Evolutionary conservation across 2,329 filamentous ascomycete genomes (phyloP), one percentile per base, ranked within the genome.

Genomic region (Alternaria alternata): DNA sequence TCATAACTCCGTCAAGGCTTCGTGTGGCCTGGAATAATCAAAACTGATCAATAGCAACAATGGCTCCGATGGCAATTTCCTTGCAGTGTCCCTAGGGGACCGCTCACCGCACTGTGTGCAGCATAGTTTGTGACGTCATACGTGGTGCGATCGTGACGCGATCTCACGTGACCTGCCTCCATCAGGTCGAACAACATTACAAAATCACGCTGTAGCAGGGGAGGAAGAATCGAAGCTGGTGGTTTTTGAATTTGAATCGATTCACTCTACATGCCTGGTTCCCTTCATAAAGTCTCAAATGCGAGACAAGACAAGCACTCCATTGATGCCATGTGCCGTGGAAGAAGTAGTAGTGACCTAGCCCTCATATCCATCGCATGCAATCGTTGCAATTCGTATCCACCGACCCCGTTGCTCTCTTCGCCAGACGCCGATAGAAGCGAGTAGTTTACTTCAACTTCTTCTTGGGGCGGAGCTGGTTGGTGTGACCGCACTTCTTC

Each of bases 391-490:
- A 63, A 67, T 71, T 73, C 72, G 67, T 74, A 67, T 55, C 69
- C 56, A 68, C 68, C 64, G 62, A 63, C 61, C 64, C 70, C 61
- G 63, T 47, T 57, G 43, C 54, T 61, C 54, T 48, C 67, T 71
- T 73, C 71, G 71, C 72, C 75, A 70, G 69, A 76, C 72, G 72
- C 75, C 75, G 59, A 63, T 68, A 66, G 57, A 57, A 64, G 74
- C 74, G 75, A 78, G 63, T 66, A 82, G 83, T 86, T 83, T 91
- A 94, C 87, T 97, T 97, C 83, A 97, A 89, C 94, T 99, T 99
- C 94, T 99, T 99, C 94, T 99, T 99, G 84, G 95, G 95, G 86
- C 95, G 93, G 83, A 99, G 92, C 90, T 99, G 95, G 92, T 98
- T 98, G 87, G 91, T 96, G 91, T 98, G 95, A 70, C 94, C 95